These are phyloP conservation scores for Lasiosphaeria ovina DNA, from an alignment of 495 filamentous ascomycete species.

Conservation along the genomic window DNA sequence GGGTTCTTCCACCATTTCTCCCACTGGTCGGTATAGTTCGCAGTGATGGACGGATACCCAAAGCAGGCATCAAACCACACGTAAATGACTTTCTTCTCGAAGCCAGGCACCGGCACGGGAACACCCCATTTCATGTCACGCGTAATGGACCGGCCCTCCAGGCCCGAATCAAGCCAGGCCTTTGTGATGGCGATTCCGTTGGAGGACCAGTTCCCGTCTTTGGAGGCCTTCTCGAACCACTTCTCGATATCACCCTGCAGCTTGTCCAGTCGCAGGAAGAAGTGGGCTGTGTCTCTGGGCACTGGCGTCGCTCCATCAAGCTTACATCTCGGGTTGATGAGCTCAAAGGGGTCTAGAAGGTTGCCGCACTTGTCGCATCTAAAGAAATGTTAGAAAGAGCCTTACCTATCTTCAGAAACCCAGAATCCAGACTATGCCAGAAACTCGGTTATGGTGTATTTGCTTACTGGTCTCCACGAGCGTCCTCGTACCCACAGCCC, in stretches of 20 bases:
- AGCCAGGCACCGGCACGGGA: conserved; percentile 63
- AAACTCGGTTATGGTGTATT: too few relatives aligned
- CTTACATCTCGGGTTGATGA: conserved; percentile 67
- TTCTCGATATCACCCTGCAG: conserved; percentile 69
- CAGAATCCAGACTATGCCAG: background rate
- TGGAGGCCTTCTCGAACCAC: conserved; percentile 57
- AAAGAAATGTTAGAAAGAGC: conserved; percentile 13
- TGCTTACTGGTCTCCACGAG: conserved; percentile 8
- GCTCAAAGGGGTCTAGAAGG: conserved; percentile 71
- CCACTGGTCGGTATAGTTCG: conserved; percentile 89
- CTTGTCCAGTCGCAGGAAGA: conserved; percentile 77
- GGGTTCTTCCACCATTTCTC: conserved; percentile 94
- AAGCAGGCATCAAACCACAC: conserved; percentile 99
- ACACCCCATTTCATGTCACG: conserved; percentile 79
- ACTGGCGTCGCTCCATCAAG: conserved; percentile 76
- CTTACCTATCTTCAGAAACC: background rate
- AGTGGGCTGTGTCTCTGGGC: conserved; percentile 58
- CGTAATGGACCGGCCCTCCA: conserved; percentile 83
- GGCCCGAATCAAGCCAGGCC: conserved; percentile 76
- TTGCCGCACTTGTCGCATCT: conserved; percentile 80
- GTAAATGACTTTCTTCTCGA: conserved; percentile 84
- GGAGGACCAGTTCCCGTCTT: conserved; percentile 60
- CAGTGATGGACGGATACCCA: conserved; percentile 93
- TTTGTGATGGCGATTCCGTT: conserved; percentile 73
- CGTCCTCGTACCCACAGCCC: conserved; percentile 8